Percentiles rank a stretch among this genome's conserved stretches.
phyloP scores from a whole-genome alignment of 2,329 filamentous ascomycete genomes.

The Clonostachys sp. region DNA sequence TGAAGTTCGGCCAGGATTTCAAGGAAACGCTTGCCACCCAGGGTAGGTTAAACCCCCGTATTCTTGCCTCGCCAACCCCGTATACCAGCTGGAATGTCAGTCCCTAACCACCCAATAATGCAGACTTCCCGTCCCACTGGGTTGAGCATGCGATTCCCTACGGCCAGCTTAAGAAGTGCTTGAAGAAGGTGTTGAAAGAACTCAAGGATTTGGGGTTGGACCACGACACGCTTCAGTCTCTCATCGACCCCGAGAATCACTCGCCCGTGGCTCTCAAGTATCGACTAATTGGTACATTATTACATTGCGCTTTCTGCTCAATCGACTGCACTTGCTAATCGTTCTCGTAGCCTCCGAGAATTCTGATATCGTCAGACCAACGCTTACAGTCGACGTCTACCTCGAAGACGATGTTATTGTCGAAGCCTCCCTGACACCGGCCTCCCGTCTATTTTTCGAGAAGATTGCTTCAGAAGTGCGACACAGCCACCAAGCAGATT shows the following conservation, averaged over 20 bases:
- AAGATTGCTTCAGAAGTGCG: slow-evolving; percentile 46
- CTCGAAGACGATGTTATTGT: slow-evolving; percentile 62
- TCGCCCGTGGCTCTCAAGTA: slow-evolving; percentile 47
- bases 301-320: neutral
- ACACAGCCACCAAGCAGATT: too few species aligned
- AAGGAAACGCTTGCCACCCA: slow-evolving; percentile 64
- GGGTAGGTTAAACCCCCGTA: slow-evolving; percentile 20
- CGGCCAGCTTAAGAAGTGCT: slow-evolving; percentile 80
- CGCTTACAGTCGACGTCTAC: slow-evolving; percentile 66
- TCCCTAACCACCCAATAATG: neutral
- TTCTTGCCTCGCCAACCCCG: neutral
- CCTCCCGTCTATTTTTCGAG: slow-evolving; percentile 60
- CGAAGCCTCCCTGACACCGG: slow-evolving; percentile 62
- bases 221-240: slow-evolving; percentile 60
- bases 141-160: slow-evolving; percentile 77
- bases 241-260: slow-evolving; percentile 49
- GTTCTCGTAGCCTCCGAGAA: slow-evolving; percentile 23
- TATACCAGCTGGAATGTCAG: neutral
- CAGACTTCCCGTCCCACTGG: slow-evolving; percentile 69
- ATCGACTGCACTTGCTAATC: slow-evolving; percentile 1
- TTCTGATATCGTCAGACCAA: slow-evolving; percentile 54
- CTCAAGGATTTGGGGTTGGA: slow-evolving; percentile 68
- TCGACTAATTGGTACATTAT: slow-evolving; percentile 42
- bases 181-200: slow-evolving; percentile 74
- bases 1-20: slow-evolving; percentile 87